Conservation (phyloP, 208 protist genomes). For the Leishmania major region DNA sequence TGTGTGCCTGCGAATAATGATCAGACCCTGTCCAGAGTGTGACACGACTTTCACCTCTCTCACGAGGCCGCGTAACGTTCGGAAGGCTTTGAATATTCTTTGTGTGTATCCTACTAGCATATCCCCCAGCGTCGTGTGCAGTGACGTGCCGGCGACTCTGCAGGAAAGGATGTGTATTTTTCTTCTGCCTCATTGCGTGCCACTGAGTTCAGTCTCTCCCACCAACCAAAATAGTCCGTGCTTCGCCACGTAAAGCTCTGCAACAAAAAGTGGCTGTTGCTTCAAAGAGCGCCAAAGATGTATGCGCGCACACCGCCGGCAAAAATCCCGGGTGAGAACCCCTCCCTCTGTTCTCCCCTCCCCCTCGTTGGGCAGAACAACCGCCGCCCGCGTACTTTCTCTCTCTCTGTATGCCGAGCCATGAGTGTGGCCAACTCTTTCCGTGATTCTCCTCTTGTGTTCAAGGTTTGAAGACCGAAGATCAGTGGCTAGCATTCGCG, state of each 20-base stretch:
- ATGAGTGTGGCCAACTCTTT: not conserved
- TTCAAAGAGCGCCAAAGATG: not conserved
- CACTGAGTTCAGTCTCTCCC: not conserved
- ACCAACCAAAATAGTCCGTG: not conserved
- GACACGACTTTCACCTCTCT: not conserved
- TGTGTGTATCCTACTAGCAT: not conserved
- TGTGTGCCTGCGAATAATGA: not conserved
- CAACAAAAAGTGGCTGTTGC: not conserved
- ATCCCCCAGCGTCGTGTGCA: not conserved
- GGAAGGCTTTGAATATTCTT: not conserved
- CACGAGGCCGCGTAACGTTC: not conserved
- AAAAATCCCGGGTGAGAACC: not conserved
- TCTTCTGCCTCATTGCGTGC: not conserved
- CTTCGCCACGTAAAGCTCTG: not conserved
- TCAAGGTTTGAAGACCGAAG: too few relatives aligned
- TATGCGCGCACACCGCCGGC: not conserved
- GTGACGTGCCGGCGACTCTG: not conserved
- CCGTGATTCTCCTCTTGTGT: not conserved
- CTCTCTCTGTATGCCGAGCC: not conserved
- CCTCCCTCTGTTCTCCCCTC: not conserved
- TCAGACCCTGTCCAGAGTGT: not conserved
- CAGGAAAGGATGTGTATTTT: not conserved
- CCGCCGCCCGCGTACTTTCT: not conserved
- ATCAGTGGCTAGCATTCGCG: not conserved
- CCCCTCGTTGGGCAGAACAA: not conserved